These are phyloP conservation scores for Geranomyces michiganensis DNA, from an alignment of 192 early-diverging fungal genomes.

Conservation along the genomic window DNA sequence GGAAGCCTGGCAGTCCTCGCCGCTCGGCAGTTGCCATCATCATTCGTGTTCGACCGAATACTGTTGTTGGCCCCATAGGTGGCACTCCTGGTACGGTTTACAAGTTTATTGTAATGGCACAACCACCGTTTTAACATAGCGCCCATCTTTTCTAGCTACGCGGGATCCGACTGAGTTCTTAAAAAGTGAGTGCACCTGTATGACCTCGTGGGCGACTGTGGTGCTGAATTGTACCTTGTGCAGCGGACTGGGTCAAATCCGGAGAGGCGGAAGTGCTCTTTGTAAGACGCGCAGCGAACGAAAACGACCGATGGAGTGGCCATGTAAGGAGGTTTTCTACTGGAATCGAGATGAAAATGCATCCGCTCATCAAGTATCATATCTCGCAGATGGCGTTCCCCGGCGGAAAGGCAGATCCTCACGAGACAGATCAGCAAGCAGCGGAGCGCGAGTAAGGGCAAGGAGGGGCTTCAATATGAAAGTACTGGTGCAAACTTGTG, in stretches of 20 bases:
- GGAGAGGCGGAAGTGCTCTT: conserved; percentile 30
- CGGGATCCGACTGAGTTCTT: conserved; percentile 17
- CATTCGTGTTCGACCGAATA: conserved; percentile 19
- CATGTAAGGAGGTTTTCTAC: conserved; percentile 22
- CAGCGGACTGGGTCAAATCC: conserved; percentile 25
- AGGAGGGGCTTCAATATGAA: neutral
- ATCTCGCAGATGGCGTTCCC: conserved; percentile 39
- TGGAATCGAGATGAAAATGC: too few relatives aligned
- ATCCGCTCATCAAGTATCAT: conserved; percentile 18
- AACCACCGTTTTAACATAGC: neutral
- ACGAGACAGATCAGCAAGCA: conserved; percentile 38
- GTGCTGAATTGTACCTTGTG: neutral
- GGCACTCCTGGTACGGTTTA: neutral
- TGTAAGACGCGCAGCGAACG: conserved; percentile 28
- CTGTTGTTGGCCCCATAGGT: neutral
- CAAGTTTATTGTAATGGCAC: too few relatives aligned
- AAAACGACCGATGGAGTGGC: conserved; percentile 37
- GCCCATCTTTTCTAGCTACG: neutral
- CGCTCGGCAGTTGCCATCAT: conserved; percentile 28
- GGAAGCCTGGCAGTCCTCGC: neutral
- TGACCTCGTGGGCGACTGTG: too few relatives aligned
- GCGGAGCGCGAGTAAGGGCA: conserved; percentile 30
- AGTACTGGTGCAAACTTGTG: neutral
- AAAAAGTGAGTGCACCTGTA: conserved; percentile 11
- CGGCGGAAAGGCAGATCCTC: conserved; percentile 31